Base-by-base conservation (phyloP, 1,284 basidiomycete genomes). In the Moesziomyces globuligerus region DNA sequence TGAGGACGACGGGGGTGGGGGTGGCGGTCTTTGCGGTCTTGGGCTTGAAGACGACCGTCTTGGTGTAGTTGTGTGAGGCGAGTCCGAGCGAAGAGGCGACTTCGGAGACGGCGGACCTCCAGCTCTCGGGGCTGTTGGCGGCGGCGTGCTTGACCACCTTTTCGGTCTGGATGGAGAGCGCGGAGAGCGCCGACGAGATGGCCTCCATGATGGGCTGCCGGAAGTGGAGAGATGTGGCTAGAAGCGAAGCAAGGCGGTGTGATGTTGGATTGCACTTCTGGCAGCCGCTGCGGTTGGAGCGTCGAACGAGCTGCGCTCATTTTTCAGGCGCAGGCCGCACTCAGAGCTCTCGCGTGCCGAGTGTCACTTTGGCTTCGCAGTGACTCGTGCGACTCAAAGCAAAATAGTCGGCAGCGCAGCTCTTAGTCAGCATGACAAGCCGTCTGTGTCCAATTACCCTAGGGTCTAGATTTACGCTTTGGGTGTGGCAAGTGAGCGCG, bases 1-100 rank as follows among this genome's bases (percentile, higher is more conserved):
- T 87, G 60, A 95, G 89, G 49, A 97, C 87, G 50, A 96, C 89
- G 7, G 93, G 94, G 53, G 92, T 87, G 1, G 92, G 89, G 24
- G 88, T 88, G 7, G 91, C 92, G 0, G 88, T 87, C 84, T 96
- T 96, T 45, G 93, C 90, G 1, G 93, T 93, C 84, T 93, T 93
- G 34, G 92, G 91, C 80, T 93, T 93, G 87, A 91, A 93, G 51
- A 93, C 90, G 73, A 93, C 87, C 32, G 89, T 91, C 84, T 93
- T 93, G 37, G 69, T 68, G 59, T 64, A 72, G 44, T 67, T 56
- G 7, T 49, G 50, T 18, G 50, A 40, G 45, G 65, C 28, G 32
- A 68, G 45, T 43, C 66, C 60, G 39, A 68, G 58, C 13, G 66
- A 43, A 4, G 58, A 56, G 40, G 58, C 66, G 46, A 66, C 69